Conservation (phyloP, 1,284 basidiomycete genomes). For the Heterobasidion irregulare region DNA sequence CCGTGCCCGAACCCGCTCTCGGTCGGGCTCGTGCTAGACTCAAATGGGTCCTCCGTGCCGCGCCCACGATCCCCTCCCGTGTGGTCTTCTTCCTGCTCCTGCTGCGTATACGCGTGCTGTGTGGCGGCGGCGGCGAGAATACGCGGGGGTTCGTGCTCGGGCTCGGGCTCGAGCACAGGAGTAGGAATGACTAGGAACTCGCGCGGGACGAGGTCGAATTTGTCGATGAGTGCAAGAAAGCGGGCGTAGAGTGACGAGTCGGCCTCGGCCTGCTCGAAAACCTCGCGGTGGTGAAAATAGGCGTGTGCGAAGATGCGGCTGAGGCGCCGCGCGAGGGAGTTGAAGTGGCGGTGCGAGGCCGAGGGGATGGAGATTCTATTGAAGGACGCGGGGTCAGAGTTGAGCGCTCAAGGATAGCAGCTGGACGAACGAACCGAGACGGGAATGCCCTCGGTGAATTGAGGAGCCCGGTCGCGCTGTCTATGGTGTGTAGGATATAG, state of each 20-base stretch:
- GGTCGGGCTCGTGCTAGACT: not conserved
- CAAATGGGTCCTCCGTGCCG: conserved; percentile 6
- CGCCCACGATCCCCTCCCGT: conserved; percentile 9
- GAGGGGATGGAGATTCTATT: conserved; percentile 70
- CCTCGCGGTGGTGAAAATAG: conserved; percentile 89
- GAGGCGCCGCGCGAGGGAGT: conserved; percentile 79
- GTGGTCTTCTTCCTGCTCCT: conserved; percentile 11
- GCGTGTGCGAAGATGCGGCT: conserved; percentile 96
- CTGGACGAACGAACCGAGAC: conserved; percentile 47
- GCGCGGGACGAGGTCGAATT: conserved; percentile 75
- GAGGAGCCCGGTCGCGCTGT: conserved; percentile 88
- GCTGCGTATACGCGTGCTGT: conserved; percentile 1
- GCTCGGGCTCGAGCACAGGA: conserved; percentile 17
- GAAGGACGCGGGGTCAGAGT: not conserved
- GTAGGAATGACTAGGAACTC: conserved; percentile 78
- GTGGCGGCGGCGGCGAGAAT: conserved; percentile 37
- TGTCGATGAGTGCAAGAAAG: conserved; percentile 77
- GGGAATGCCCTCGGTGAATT: conserved; percentile 91
- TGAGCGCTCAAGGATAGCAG: not conserved
- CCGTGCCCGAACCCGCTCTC: conserved; percentile 11
- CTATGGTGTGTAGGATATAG: conserved; percentile 92
- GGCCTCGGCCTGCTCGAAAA: conserved; percentile 84
- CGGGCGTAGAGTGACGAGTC: conserved; percentile 89
- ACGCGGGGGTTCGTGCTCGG: conserved; percentile 33
- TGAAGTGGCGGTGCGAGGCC: conserved; percentile 81